Base-by-base conservation (phyloP, 1,284 basidiomycete genomes). In the Hypsizygus ulmarius region DNA sequence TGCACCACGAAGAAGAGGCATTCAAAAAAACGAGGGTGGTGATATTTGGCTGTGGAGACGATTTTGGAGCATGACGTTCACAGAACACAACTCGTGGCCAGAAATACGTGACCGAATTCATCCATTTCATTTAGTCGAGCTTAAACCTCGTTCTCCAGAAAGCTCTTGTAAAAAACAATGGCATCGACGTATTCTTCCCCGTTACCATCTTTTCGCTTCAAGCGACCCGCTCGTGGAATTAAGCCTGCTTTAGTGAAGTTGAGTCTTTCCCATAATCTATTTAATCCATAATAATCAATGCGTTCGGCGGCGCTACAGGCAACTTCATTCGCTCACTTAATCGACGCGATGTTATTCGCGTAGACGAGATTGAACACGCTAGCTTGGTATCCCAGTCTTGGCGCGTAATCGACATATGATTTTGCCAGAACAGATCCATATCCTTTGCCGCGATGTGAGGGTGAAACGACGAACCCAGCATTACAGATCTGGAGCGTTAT, bases 321-420 rank as follows among this genome's bases (percentile, higher is more conserved):
- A n/a, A n/a, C 5, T 27, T 19, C n/a, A 47, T 45, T 19, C 12
- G 64, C 73, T 57, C 50, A 84, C 84, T 72, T 78, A 50, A 89
- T 68, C 47, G 82, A 87, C 10, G 86, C 85, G 36, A 72, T 65
- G 66, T 90, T 91, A 70, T 87, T 93, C 32, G 84, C 82, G 67
- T 90, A 97, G 29, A 97, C 93, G 39, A 97, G 77, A 64, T 97
- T 97, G 76, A 97, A 97, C 12, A 97, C 90, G 58, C 88, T 93
- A 0, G 82, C 90, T 57, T 83, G 77, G 72, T 95, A 97, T 7
- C 93, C 87, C 19, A 91, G 69, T 29, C 69, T 70, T 0, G 91
- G 93, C 0, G 81, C 95, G 59, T 91, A 93, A 62, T 90, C 70
- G 9, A 96, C 71, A 69, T 84, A 97, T 3, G 89, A 90, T 52